phyloP scores from a whole-genome alignment of 1,139 yeast species.

The Candida glucosophila region DNA sequence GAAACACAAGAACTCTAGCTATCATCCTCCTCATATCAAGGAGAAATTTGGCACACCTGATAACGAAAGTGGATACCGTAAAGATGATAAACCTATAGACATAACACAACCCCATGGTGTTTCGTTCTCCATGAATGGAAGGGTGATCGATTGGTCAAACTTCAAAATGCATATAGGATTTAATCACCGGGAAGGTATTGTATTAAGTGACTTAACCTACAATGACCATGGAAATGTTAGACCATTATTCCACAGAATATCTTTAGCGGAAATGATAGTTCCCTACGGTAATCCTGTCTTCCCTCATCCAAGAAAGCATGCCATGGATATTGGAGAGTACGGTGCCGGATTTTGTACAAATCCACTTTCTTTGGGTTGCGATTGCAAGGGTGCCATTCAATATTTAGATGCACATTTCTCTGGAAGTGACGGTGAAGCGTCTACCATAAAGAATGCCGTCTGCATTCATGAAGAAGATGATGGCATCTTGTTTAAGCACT shows the following conservation, averaged over 20 bases:
- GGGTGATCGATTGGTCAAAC: conserved; percentile 69
- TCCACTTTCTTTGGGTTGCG: conserved; percentile 71
- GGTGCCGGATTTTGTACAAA: conserved; percentile 85
- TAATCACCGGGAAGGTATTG: conserved; percentile 81
- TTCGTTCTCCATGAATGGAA: conserved; percentile 61
- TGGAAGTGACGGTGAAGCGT: conserved; percentile 57
- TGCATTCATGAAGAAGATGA: conserved; percentile 85
- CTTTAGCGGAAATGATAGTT: conserved; percentile 76
- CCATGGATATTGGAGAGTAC: conserved; percentile 79
- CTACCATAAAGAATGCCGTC: conserved; percentile 66
- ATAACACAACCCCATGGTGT: conserved; percentile 79
- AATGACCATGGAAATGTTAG: conserved; percentile 67
- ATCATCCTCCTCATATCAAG: conserved; percentile 55
- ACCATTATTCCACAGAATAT: conserved; percentile 70
- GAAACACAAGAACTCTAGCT: conserved; percentile 57
- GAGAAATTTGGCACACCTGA: conserved; percentile 48
- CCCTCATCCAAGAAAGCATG: conserved; percentile 80
- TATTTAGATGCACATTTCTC: conserved; percentile 70
- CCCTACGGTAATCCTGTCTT: conserved; percentile 75
- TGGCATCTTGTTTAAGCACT: conserved; percentile 70
- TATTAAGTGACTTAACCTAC: conserved; percentile 62
- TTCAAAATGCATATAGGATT: conserved; percentile 72
- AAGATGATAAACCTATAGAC: conserved; percentile 52
- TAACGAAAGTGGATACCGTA: conserved; percentile 48
- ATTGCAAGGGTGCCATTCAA: conserved; percentile 78